These are phyloP conservation scores for Vigna angularis DNA, from an alignment of 306 rosid species.

Conservation along the genomic window DNA sequence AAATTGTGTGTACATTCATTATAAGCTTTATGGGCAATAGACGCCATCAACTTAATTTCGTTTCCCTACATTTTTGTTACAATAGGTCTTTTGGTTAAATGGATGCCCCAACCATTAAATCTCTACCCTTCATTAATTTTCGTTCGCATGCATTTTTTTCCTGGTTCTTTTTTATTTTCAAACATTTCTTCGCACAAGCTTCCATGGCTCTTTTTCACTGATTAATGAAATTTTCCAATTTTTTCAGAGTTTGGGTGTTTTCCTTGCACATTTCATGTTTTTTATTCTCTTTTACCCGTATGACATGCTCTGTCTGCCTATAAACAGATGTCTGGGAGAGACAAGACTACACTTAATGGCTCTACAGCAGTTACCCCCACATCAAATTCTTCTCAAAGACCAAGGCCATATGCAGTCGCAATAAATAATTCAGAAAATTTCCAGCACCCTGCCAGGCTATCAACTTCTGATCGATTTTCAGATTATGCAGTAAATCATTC, in stretches of 20 bases:
- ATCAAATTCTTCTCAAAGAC: conserved; percentile 59
- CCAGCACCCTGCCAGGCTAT: conserved; percentile 47
- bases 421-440: conserved; percentile 53
- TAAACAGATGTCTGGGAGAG: conserved; percentile 88
- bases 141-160: neutral
- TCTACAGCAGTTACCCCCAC: conserved; percentile 54
- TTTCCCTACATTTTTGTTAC: neutral
- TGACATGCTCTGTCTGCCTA: conserved; percentile 38
- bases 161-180: neutral
- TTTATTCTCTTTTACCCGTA: neutral
- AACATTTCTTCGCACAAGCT: neutral
- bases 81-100: neutral
- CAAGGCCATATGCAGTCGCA: conserved; percentile 55
- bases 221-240: neutral
- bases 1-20: neutral
- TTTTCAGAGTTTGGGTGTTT: neutral
- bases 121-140: neutral
- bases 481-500: conserved; percentile 54
- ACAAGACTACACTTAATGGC: conserved; percentile 61
- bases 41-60: neutral
- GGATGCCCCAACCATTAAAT: neutral
- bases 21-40: neutral
- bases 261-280: neutral
- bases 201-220: neutral
- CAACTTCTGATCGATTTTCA: conserved; percentile 57